These are phyloP conservation scores for Codiaeum variegatum DNA, from an alignment of 441 rosid genomes.

Conservation along the genomic window DNA sequence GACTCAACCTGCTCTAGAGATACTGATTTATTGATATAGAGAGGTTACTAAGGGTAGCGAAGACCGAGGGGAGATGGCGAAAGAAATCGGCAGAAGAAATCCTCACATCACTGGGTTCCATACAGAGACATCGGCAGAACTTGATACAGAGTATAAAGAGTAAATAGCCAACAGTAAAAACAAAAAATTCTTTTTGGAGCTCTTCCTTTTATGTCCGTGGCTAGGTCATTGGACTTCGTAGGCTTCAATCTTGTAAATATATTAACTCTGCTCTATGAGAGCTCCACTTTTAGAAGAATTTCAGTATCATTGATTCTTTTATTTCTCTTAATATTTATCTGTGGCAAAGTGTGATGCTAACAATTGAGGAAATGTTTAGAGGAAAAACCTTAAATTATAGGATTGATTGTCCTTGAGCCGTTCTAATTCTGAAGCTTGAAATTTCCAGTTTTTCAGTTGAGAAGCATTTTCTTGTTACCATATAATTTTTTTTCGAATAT, in stretches of 20 bases:
- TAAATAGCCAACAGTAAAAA: constrained; percentile 41
- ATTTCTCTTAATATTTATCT: constrained; percentile 25
- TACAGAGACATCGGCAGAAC: constrained; percentile 23
- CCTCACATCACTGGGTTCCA: constrained; percentile 22
- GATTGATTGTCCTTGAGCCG: constrained; percentile 21
- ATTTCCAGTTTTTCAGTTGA: background rate
- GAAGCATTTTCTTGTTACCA: no score
- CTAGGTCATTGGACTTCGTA: constrained; percentile 20
- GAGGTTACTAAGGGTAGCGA: constrained; percentile 14
- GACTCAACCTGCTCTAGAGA: constrained; percentile 13
- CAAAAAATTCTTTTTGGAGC: constrained; percentile 40
- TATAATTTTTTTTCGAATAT: background rate
- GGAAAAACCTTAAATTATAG: constrained; percentile 14
- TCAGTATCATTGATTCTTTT: constrained; percentile 50
- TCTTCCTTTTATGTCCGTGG: constrained; percentile 16
- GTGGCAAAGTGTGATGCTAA: constrained; percentile 20
- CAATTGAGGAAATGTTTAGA: constrained; percentile 22
- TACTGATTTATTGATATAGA: constrained; percentile 18
- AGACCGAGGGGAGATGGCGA: background rate
- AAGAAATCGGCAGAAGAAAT: constrained; percentile 16
- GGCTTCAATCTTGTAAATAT: constrained; percentile 44
- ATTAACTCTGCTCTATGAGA: constrained; percentile 23
- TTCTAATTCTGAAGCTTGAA: constrained; percentile 8
- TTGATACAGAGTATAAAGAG: constrained; percentile 39
- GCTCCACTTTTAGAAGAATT: constrained; percentile 38